phyloP scores from a whole-genome alignment of 306 rosid genomes.

The Rosa chinensis region DNA sequence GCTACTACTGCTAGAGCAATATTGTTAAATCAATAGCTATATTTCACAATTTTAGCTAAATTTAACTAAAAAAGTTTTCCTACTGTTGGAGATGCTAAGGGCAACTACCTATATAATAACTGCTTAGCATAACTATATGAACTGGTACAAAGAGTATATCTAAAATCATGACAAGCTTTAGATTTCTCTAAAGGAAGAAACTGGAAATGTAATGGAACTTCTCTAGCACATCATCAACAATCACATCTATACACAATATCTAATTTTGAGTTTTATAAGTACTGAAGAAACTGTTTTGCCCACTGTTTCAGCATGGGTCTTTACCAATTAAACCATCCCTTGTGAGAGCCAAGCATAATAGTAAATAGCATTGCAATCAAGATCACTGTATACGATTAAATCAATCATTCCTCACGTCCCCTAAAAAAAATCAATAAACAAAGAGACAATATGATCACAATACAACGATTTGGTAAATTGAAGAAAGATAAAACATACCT shows the following conservation, averaged over 20 bases:
- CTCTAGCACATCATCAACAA: neutral
- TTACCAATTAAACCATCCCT: slow-evolving; percentile 2
- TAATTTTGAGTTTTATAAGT: neutral
- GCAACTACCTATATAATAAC: neutral
- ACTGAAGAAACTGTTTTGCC: neutral
- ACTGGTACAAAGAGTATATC: neutral
- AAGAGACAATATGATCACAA: neutral
- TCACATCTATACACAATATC: neutral
- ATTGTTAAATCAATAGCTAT: too few relatives aligned
- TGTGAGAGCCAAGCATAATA: neutral
- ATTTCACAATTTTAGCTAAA: too few relatives aligned
- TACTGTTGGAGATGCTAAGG: neutral
- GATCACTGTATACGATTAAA: neutral
- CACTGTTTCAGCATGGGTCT: neutral
- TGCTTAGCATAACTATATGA: neutral
- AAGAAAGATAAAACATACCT: slow-evolving; percentile 41
- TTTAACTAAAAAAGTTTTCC: too few relatives aligned
- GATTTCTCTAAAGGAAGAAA: neutral
- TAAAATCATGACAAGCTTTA: neutral
- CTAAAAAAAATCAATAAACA: neutral
- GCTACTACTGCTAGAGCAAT: too few relatives aligned
- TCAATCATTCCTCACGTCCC: neutral
- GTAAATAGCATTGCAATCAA: neutral
- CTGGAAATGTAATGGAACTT: neutral
- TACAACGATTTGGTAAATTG: neutral